These are phyloP conservation scores for Plasmopara muralis DNA, from an alignment of 352 stramenopile genomes.

Conservation along the genomic window DNA sequence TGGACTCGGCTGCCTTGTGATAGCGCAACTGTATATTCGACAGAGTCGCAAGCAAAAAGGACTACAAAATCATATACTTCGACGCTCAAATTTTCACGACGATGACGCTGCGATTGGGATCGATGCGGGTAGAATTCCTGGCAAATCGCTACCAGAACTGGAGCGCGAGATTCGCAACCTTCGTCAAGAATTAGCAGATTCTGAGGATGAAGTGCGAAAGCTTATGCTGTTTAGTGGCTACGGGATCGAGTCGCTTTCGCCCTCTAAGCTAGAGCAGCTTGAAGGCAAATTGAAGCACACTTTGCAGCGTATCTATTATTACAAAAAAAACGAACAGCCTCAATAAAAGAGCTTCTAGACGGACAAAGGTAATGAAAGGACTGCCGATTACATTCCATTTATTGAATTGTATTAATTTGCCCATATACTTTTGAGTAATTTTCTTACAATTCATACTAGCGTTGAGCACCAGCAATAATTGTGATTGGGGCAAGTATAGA, in stretches of 20 bases:
- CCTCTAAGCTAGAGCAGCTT: slow-evolving; percentile 42
- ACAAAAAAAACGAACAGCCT: slow-evolving; percentile 15
- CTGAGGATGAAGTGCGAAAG: slow-evolving; percentile 59
- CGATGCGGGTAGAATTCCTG: background rate
- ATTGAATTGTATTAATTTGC: too few relatives aligned
- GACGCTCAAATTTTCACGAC: slow-evolving; percentile 7
- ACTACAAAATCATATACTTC: slow-evolving; percentile 8
- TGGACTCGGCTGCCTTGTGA: slow-evolving; percentile 36
- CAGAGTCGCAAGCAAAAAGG: slow-evolving; percentile 11
- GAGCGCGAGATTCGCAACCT: slow-evolving; percentile 60
- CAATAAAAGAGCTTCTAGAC: background rate
- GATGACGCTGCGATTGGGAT: background rate
- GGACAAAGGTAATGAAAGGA: too few relatives aligned
- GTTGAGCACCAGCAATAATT: too few relatives aligned
- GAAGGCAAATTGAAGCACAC: slow-evolving; percentile 51
- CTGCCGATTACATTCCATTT: too few relatives aligned
- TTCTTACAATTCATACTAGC: too few relatives aligned
- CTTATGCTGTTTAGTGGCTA: slow-evolving; percentile 76
- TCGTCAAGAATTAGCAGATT: slow-evolving; percentile 69
- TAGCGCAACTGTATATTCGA: slow-evolving; percentile 30
- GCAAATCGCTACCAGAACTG: slow-evolving; percentile 21
- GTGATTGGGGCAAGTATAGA: too few relatives aligned
- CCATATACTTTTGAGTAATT: too few relatives aligned
- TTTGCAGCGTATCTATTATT: slow-evolving; percentile 44
- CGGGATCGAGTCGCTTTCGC: slow-evolving; percentile 48